A percentile compares a stretch with the other conserved stretches of the same genome.
Evolutionary conservation across 306 rosid genomes (phyloP).

Genomic region (Neltuma alba): DNA sequence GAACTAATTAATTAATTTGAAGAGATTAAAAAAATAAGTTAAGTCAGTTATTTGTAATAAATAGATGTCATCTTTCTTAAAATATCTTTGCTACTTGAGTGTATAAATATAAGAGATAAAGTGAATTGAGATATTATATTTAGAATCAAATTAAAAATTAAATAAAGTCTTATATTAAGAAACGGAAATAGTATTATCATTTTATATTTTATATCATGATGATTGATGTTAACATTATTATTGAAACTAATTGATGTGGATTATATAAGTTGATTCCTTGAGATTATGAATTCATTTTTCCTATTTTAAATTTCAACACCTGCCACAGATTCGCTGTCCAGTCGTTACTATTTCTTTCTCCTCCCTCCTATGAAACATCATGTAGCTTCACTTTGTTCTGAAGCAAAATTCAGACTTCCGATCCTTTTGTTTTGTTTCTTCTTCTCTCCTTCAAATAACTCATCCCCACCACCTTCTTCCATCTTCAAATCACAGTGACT

Average conservation of each 20-base stretch:
- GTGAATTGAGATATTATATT: too few species aligned
- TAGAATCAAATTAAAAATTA: too few species aligned
- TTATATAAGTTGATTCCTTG: neutral
- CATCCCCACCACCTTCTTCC: neutral
- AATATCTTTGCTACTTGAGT: too few species aligned
- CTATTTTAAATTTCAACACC: constrained; percentile 16
- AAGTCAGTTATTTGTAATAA: too few species aligned
- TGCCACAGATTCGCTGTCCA: neutral
- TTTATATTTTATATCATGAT: too few species aligned
- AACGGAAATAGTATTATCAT: too few species aligned
- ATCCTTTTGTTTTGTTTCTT: neutral
- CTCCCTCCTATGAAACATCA: neutral
- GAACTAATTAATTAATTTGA: too few species aligned
- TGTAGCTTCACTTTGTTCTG: constrained; percentile 34
- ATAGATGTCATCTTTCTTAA: too few species aligned
- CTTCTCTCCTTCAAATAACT: neutral
- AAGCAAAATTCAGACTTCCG: constrained; percentile 36
- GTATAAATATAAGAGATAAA: too few species aligned
- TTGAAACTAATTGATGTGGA: neutral
- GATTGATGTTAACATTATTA: too few species aligned
- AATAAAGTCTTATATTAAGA: too few species aligned
- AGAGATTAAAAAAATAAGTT: too few species aligned
- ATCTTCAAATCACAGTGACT: neutral
- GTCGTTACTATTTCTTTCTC: neutral
- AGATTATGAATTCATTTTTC: neutral